Percentiles rank a stretch among this genome's conserved stretches.
Conservation (phyloP, 257 asterid species). For the Dorcoceras hygrometricum region DNA sequence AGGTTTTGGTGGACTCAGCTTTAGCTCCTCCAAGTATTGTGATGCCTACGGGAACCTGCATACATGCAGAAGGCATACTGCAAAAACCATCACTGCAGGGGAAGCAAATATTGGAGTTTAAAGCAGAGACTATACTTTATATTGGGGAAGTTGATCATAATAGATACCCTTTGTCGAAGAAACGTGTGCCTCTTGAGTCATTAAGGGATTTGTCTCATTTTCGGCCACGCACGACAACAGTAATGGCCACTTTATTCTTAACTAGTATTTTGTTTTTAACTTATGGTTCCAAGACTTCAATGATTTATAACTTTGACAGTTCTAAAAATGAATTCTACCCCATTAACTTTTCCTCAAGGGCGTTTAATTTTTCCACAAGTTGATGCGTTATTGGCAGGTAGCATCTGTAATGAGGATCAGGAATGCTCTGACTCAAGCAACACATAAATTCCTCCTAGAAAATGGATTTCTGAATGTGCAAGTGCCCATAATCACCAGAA, state of each 20-base stretch:
- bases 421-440: slow-evolving; percentile 54
- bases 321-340: not conserved
- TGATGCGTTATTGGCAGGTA: slow-evolving; percentile 45
- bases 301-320: not conserved
- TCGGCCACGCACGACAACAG: slow-evolving; percentile 87
- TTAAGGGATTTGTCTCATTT: slow-evolving; percentile 67
- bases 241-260: slow-evolving; percentile 19
- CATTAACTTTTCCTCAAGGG: not conserved
- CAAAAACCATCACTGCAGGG: slow-evolving; percentile 56
- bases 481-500: slow-evolving; percentile 74
- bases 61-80: slow-evolving; percentile 66
- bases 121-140: slow-evolving; percentile 57
- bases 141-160: slow-evolving; percentile 63
- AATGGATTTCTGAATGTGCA: slow-evolving; percentile 69
- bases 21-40: slow-evolving; percentile 56
- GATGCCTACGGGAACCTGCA: slow-evolving; percentile 80
- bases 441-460: slow-evolving; percentile 50
- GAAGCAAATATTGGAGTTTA: slow-evolving; percentile 58
- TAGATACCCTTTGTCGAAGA: slow-evolving; percentile 71
- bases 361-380: not conserved
- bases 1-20: slow-evolving; percentile 75
- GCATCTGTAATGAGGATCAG: slow-evolving; percentile 77
- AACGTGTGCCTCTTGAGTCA: slow-evolving; percentile 67
- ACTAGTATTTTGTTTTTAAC: too few relatives aligned
- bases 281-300: not conserved